These are phyloP conservation scores for Podosphaera fusca DNA, from an alignment of 2,329 filamentous ascomycete species.

Conservation along the genomic window DNA sequence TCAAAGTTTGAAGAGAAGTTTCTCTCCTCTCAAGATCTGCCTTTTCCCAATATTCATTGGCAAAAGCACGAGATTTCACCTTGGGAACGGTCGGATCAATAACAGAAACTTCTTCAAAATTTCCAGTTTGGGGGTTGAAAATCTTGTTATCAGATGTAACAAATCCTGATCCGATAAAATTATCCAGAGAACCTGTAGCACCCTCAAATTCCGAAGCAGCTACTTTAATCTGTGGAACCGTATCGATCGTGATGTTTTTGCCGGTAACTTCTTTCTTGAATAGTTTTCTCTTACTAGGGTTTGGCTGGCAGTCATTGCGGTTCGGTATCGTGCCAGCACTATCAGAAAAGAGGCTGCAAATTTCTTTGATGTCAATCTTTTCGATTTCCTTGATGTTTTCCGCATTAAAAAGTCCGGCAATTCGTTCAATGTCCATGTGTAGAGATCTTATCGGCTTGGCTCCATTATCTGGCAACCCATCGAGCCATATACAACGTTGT, in stretches of 20 bases:
- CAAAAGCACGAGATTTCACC: neutral
- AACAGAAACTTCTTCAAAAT: neutral
- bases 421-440: neutral
- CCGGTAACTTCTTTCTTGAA: neutral
- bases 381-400: neutral
- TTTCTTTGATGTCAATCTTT: neutral
- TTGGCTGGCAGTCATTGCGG: neutral
- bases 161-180: neutral
- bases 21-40: neutral
- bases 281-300: neutral
- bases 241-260: neutral
- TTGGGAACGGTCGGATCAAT: neutral
- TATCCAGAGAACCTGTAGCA: neutral
- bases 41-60: neutral
- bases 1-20: neutral
- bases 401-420: neutral
- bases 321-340: neutral
- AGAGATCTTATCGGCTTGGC: neutral
- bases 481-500: slow-evolving; percentile 1
- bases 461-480: neutral
- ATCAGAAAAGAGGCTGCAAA: neutral
- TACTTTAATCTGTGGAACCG: neutral
- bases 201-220: neutral
- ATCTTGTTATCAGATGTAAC: slow-evolving; percentile 1
- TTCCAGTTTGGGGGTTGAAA: neutral